Percentiles rank a stretch among this genome's conserved stretches.
phyloP scores from a whole-genome alignment of 1,284 basidiomycete species.

The Hymenochaete sp. region DNA sequence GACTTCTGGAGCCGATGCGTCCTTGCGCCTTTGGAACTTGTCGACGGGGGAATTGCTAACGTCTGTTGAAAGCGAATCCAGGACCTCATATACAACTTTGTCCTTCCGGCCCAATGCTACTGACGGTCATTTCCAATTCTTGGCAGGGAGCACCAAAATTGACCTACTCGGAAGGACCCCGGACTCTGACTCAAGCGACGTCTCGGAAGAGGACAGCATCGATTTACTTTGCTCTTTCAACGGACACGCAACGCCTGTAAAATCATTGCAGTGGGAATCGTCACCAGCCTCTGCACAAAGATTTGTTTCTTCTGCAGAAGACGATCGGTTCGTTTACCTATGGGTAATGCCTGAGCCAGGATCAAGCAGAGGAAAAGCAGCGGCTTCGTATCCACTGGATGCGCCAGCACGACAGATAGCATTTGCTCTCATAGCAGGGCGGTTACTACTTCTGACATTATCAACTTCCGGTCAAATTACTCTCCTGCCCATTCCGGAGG shows the following conservation, averaged over 20 bases:
- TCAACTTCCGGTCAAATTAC: conserved; percentile 61
- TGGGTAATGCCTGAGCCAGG: conserved; percentile 44
- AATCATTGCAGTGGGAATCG: conserved; percentile 42
- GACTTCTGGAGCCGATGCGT: conserved; percentile 50
- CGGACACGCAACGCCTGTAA: conserved; percentile 58
- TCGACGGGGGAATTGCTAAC: conserved; percentile 39
- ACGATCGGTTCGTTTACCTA: conserved; percentile 66
- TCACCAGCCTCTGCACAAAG: conserved; percentile 32
- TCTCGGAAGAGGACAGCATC: conserved; percentile 32
- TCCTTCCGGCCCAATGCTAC: conserved; percentile 32
- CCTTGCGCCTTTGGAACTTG: conserved; percentile 50
- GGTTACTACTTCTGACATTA: conserved; percentile 46
- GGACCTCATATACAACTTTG: conserved; percentile 48
- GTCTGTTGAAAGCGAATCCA: conserved; percentile 46
- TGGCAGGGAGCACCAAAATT: conserved; percentile 54
- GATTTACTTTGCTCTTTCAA: conserved; percentile 44
- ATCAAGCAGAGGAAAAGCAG: conserved; percentile 42
- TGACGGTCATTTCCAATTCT: conserved; percentile 33
- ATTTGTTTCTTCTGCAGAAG: conserved; percentile 67
- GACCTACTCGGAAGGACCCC: conserved; percentile 37
- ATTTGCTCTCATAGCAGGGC: conserved; percentile 30
- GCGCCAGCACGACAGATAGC: conserved; percentile 54
- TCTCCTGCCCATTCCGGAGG: conserved; percentile 50
- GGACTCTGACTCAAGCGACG: conserved; percentile 24
- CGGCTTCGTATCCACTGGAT: conserved; percentile 61